Percentiles rank a stretch among this genome's conserved stretches.
Evolutionary conservation across 257 asterid species (phyloP).

Genomic region (Voacanga thouarsii): DNA sequence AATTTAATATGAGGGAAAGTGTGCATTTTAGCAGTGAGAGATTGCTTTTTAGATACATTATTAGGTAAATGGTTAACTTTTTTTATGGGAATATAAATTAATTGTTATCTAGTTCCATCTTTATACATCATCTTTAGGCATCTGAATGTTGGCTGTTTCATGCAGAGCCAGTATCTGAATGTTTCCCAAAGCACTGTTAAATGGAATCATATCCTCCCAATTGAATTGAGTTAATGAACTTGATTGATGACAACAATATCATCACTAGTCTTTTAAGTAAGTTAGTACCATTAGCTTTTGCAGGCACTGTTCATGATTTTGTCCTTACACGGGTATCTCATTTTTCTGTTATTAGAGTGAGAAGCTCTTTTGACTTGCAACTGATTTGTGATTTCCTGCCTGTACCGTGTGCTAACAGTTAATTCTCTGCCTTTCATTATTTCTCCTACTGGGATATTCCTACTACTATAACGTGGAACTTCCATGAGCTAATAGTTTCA

Average conservation of each 20-base stretch:
- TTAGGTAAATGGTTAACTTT: no score
- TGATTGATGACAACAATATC: not conserved
- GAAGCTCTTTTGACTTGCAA: not conserved
- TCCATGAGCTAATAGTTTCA: not conserved
- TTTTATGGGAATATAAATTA: no score
- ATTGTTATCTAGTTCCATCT: not conserved
- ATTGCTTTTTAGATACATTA: not conserved
- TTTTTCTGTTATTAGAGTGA: not conserved
- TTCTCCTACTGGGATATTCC: not conserved
- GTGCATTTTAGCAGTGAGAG: not conserved
- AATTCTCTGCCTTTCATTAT: not conserved
- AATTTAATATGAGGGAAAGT: no score
- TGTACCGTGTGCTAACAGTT: not conserved
- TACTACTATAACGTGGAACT: not conserved
- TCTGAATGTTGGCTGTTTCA: not conserved
- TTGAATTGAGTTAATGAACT: not conserved
- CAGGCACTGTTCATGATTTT: not conserved
- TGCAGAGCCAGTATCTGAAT: not conserved
- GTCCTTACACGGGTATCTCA: not conserved
- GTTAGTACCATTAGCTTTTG: not conserved
- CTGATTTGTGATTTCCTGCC: not conserved
- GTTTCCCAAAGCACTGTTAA: not conserved
- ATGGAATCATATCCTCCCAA: not conserved
- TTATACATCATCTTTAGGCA: not conserved
- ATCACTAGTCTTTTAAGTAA: not conserved